Evolutionary conservation across 257 asterid species (phyloP), one percentile per base, ranked within the genome.

Genomic region (Hygrophila difformis): DNA sequence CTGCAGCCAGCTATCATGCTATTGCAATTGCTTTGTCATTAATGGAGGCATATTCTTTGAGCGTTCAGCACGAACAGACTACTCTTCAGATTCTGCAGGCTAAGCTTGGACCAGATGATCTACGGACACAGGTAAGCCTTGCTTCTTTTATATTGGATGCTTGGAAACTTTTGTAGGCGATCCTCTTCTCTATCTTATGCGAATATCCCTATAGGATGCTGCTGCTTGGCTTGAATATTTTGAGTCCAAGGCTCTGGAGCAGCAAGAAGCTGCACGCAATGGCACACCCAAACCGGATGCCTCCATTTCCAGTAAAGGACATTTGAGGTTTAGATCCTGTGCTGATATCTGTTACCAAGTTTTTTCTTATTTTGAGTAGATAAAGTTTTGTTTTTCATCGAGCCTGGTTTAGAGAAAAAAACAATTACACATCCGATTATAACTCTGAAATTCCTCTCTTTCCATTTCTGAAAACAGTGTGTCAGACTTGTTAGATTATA

Each of bases 151-250:
- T 31, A 29, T 23, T 49, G 31, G 53, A 59, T 20, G 44, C 48
- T 18, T 18, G 20, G 14, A 22, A 15, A 35, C 26, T 22, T 52
- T 44, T 55, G 10, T 21, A 26, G 49, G 50, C 53, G 52, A 22
- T 44, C 62, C 51, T 55, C 34, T 44, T 55, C 31, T 26, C 8
- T 5, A 44, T 50, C 21, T 55, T 46, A 29, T 64, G 39, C 47
- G 45, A 51, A 66, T 39, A 47, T 57, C 48, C 65, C 26, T 59
- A 10, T 40, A 83, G 94, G 92, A 79, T 67, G 94, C 94, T 18
- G 87, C 94, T 49, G 94, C 94, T 49, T 83, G 94, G 94, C 84
- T 83, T 36, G 94, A 83, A 55, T 83, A 83, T 60, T 83, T 83
- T 4, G 94, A 83, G 65, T 83, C 94, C 41, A 83, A 79, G 66